These are phyloP conservation scores for Haematococcus lacustris DNA, from an alignment of 139 green algal genomes.

Conservation along the genomic window DNA sequence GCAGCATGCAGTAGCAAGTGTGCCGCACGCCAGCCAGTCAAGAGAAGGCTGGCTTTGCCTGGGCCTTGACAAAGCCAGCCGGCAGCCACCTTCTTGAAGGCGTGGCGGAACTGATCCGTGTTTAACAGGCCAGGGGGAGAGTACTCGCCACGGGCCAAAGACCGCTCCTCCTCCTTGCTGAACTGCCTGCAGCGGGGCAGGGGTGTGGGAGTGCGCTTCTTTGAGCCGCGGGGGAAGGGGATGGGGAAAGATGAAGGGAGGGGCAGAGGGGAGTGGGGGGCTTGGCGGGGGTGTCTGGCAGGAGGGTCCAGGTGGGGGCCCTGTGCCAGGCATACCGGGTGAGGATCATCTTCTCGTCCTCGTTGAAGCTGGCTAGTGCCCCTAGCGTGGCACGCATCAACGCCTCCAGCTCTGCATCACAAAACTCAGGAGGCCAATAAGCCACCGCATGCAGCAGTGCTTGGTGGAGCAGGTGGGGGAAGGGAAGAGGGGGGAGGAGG, in stretches of 20 bases:
- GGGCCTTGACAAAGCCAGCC: too few relatives aligned
- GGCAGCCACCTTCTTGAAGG: constrained; percentile 43
- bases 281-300: too few relatives aligned
- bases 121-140: constrained; percentile 22
- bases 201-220: too few relatives aligned
- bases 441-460: not conserved
- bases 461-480: too few relatives aligned
- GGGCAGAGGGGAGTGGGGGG: too few relatives aligned
- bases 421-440: not conserved
- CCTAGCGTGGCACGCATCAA: constrained; percentile 45
- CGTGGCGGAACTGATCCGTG: constrained; percentile 24
- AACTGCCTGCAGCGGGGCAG: too few relatives aligned
- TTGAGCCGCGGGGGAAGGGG: too few relatives aligned
- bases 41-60: too few relatives aligned
- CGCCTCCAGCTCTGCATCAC: constrained; percentile 37
- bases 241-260: too few relatives aligned
- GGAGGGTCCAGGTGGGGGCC: too few relatives aligned
- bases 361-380: constrained; percentile 53
- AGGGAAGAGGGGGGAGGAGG: not conserved
- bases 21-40: too few relatives aligned
- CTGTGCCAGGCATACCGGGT: constrained; percentile 17
- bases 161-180: constrained; percentile 33
- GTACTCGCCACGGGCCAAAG: constrained; percentile 19
- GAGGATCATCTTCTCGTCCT: constrained; percentile 43
- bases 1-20: too few relatives aligned